Evolutionary conservation across 2,329 filamentous ascomycete genomes (phyloP).

Genomic region (Fusarium anthophilum): DNA sequence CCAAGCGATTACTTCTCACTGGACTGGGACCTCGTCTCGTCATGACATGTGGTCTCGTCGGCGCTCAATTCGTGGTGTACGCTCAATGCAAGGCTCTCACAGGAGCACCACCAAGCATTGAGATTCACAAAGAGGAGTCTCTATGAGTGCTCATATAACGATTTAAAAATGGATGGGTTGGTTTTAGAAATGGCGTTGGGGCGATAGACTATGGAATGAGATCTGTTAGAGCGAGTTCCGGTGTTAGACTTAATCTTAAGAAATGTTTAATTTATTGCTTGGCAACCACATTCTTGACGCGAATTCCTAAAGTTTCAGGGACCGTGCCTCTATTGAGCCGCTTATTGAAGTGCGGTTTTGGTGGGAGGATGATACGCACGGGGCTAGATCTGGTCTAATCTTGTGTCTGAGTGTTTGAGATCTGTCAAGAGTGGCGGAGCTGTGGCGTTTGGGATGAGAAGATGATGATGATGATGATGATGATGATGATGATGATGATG

Average conservation of each 20-base stretch:
- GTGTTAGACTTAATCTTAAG: not conserved
- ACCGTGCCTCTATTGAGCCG: slow-evolving; percentile 23
- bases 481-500: not conserved
- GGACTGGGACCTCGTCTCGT: slow-evolving; percentile 61
- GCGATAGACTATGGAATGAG: slow-evolving; percentile 1
- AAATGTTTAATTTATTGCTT: not conserved
- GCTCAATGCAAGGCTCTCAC: slow-evolving; percentile 64
- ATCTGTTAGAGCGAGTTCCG: slow-evolving; percentile 11
- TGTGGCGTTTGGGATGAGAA: slow-evolving; percentile 1
- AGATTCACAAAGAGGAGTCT: slow-evolving; percentile 61
- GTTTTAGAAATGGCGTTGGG: slow-evolving; percentile 20
- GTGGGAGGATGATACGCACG: slow-evolving; percentile 1
- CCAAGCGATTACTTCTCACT: slow-evolving; percentile 56
- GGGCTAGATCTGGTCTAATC: slow-evolving; percentile 14
- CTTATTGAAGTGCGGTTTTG: slow-evolving; percentile 25
- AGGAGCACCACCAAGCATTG: slow-evolving; percentile 60
- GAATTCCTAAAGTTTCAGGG: slow-evolving; percentile 6
- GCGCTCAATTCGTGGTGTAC: slow-evolving; percentile 65
- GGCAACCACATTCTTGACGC: not conserved
- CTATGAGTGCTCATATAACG: slow-evolving; percentile 24
- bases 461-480: not conserved
- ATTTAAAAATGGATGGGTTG: not conserved
- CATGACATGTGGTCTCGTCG: slow-evolving; percentile 64
- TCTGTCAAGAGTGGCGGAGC: slow-evolving; percentile 12
- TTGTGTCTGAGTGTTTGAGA: slow-evolving; percentile 4